These are phyloP conservation scores for Angomonas deanei DNA, from an alignment of 208 protist genomes.

Conservation along the genomic window DNA sequence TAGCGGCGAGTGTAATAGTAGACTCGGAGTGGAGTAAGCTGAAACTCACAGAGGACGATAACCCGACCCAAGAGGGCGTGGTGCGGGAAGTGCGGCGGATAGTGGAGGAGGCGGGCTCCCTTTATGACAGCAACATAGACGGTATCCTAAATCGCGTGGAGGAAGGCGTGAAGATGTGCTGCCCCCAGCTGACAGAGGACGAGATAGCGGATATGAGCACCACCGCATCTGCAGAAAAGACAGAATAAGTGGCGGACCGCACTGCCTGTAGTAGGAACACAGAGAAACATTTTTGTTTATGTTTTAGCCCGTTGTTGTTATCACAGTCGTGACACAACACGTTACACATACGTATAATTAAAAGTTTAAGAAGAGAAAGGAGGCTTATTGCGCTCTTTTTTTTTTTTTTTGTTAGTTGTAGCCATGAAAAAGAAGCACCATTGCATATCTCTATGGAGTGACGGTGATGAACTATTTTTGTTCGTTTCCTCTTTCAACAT, in stretches of 20 bases:
- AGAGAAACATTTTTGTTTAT: too few relatives aligned
- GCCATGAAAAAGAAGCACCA: not conserved
- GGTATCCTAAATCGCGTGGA: slow-evolving; percentile 59
- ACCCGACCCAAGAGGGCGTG: slow-evolving; percentile 59
- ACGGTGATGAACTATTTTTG: not conserved
- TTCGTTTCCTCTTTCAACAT: not conserved
- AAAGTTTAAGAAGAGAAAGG: slow-evolving; percentile 8
- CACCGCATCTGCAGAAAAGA: slow-evolving; percentile 5
- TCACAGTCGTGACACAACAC: too few relatives aligned
- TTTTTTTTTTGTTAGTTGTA: not conserved
- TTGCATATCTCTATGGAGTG: not conserved
- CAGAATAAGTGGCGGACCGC: not conserved
- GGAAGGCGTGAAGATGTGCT: slow-evolving; percentile 49
- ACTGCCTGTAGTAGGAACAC: not conserved
- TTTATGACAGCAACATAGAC: slow-evolving; percentile 61
- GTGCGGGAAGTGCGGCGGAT: slow-evolving; percentile 43
- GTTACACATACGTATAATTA: not conserved
- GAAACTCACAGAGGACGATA: slow-evolving; percentile 36
- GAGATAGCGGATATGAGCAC: slow-evolving; percentile 27
- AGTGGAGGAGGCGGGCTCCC: slow-evolving; percentile 48
- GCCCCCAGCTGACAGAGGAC: slow-evolving; percentile 46
- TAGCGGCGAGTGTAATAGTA: slow-evolving; percentile 68
- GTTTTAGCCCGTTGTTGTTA: too few relatives aligned
- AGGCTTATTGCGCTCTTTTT: not conserved
- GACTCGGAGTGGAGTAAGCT: slow-evolving; percentile 73